Base-by-base conservation (phyloP, 2,329 filamentous ascomycete genomes). In the Trichoderma endophyticum region DNA sequence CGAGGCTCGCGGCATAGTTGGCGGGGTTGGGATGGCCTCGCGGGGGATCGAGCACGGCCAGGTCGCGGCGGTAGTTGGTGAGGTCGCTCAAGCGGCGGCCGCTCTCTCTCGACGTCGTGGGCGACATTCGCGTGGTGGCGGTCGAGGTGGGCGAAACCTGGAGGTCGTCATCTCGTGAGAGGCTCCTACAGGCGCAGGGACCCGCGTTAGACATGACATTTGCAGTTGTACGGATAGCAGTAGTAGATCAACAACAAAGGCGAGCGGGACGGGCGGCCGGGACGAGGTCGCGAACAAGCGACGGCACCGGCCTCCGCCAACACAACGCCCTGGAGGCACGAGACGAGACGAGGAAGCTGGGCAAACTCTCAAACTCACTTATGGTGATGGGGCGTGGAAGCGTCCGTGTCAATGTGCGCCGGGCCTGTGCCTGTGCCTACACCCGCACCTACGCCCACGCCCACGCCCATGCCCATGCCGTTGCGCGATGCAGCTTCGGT, bases 61-160 rank as follows among this genome's bases (percentile, higher is more conserved):
- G 87, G 77, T 93, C 91, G 82, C 91, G 91, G 77, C 91, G 89
- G 79, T 93, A 91, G 79, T 92, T 91, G 79, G 85, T 85, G 76
- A 93, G 86, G 78, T 91, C 89, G 83, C 85, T 87, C 78, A 87
- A 80, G 75, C 86, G 84, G 77, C 85, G 87, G 74, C 88, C 88
- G 80, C 84, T 82, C 73, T 84, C 76, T 24, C 57, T 70, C 56
- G 81, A 81, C 72, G 82, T 79, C 60, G 82, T 79, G 54, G 82
- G 79, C 64, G 86, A 85, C 73, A 87, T 88, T 75, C 84, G 83
- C 75, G 82, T 79, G 73, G 82, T 82, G 74, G 81, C 80, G 51
- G 82, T 82, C 70, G 84, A 84, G 73, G 81, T 81, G 63, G 86
- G 86, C 73, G 87, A 88, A 76, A 86, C 79, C 76, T 86, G 85